A percentile compares a stretch with the other conserved stretches of the same genome.
These are phyloP conservation scores for Phytophthora melonis DNA, from an alignment of 352 stramenopile species.

Conservation along the genomic window DNA sequence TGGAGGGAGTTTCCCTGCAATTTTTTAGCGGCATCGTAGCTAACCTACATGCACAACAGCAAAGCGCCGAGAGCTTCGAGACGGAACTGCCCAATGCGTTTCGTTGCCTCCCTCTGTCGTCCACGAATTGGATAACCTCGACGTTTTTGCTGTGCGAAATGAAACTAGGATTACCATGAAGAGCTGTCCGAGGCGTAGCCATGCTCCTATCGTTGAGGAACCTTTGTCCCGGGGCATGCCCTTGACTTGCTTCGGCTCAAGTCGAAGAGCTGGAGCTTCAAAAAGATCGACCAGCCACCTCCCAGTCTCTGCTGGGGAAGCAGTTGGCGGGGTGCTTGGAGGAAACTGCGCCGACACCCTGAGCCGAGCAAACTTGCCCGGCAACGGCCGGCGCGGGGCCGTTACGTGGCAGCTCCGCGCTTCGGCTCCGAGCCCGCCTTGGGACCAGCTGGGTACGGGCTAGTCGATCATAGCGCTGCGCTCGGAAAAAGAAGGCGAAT, in stretches of 20 bases:
- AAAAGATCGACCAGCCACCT: slow-evolving; percentile 8
- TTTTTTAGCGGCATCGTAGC: slow-evolving; percentile 21
- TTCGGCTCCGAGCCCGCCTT: background rate
- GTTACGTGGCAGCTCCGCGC: slow-evolving; percentile 35
- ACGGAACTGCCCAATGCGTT: slow-evolving; percentile 14
- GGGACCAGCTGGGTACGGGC: slow-evolving; percentile 23
- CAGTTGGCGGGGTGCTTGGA: slow-evolving; percentile 22
- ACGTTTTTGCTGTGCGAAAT: slow-evolving; percentile 34
- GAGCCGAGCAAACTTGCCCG: slow-evolving; percentile 3
- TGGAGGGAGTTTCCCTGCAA: slow-evolving; percentile 11
- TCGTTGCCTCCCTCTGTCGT: slow-evolving; percentile 34
- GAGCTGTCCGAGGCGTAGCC: slow-evolving; percentile 14
- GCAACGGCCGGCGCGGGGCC: slow-evolving; percentile 6
- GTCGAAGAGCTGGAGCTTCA: slow-evolving; percentile 9
- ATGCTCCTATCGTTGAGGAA: background rate
- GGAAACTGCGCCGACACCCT: slow-evolving; percentile 28
- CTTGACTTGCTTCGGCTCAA: background rate
- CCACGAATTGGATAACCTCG: slow-evolving; percentile 27
- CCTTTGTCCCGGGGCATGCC: background rate
- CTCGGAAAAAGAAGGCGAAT: slow-evolving; percentile 41
- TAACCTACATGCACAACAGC: slow-evolving; percentile 17
- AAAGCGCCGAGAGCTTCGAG: slow-evolving; percentile 31
- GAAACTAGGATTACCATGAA: slow-evolving; percentile 32
- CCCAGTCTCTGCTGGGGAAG: slow-evolving; percentile 29
- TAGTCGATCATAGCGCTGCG: slow-evolving; percentile 16